phyloP scores from a whole-genome alignment of 192 early-diverging fungal species.

The Funneliformis mosseae region DNA sequence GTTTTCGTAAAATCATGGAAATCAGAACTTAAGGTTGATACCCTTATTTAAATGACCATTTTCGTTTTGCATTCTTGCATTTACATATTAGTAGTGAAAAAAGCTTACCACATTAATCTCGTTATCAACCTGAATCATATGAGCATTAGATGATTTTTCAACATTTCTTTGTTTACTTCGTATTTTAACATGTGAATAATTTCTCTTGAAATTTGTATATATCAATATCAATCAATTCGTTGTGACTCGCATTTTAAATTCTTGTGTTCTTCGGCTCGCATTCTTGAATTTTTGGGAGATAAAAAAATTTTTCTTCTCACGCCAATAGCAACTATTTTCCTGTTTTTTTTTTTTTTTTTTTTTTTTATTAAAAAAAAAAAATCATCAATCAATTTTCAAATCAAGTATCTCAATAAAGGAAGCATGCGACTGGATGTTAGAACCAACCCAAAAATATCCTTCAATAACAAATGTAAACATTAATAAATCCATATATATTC shows the following conservation, averaged over 20 bases:
- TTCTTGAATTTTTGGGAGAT: too few species aligned
- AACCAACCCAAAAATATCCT: too few species aligned
- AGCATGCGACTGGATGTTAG: too few species aligned
- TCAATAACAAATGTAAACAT: too few species aligned
- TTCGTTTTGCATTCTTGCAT: neutral
- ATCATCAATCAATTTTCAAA: too few species aligned
- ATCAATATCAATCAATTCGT: neutral
- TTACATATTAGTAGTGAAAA: neutral
- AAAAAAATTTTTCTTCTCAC: too few species aligned
- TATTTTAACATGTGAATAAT: neutral
- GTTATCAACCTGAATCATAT: neutral
- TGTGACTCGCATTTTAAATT: neutral
- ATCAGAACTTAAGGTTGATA: neutral
- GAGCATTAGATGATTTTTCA: neutral
- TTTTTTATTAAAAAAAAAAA: too few species aligned
- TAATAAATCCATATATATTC: too few species aligned
- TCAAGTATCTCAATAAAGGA: too few species aligned
- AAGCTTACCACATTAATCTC: neutral
- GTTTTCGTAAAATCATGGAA: neutral
- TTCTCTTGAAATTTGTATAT: neutral
- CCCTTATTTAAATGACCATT: neutral
- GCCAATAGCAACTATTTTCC: too few species aligned
- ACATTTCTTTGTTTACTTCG: neutral
- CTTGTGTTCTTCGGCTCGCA: too few species aligned
- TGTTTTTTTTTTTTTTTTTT: too few species aligned